Percentiles rank a stretch among this genome's conserved stretches.
Conservation (phyloP, 257 asterid genomes). For the Haberlea rhodopensis region DNA sequence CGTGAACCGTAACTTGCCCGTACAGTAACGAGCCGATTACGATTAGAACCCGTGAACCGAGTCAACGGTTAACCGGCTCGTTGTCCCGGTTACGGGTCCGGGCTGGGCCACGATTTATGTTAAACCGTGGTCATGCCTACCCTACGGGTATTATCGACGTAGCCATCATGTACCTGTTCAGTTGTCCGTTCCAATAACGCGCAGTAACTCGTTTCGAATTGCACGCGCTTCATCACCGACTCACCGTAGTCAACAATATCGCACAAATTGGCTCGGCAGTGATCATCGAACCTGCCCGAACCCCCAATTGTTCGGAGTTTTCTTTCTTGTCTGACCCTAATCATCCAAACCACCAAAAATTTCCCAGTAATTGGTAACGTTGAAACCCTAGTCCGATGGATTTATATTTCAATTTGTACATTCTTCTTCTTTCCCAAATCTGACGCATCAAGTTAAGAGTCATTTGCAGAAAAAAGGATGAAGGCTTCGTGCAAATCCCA, state of each 20-base stretch:
- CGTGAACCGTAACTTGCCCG: too few species aligned
- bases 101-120: too few species aligned
- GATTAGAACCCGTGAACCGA: too few species aligned
- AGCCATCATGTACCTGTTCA: too few species aligned
- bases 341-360: background rate
- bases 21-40: too few species aligned
- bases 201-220: background rate
- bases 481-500: conserved; percentile 31
- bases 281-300: background rate
- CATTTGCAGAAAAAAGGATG: conserved; percentile 18
- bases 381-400: background rate
- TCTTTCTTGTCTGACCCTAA: background rate
- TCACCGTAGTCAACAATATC: background rate
- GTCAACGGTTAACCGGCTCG: too few species aligned
- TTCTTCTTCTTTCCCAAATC: too few species aligned
- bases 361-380: too few species aligned
- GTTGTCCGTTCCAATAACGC: background rate
- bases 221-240: background rate
- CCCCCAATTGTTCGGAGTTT: background rate
- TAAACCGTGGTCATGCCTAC: too few species aligned
- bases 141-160: too few species aligned
- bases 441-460: background rate
- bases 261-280: background rate
- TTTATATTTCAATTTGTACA: background rate
- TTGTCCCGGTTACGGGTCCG: too few species aligned